Evolutionary conservation across 169 alveolate genomes (phyloP), one percentile per base, ranked within the genome.

Genomic region (Miamiensis avidus): DNA sequence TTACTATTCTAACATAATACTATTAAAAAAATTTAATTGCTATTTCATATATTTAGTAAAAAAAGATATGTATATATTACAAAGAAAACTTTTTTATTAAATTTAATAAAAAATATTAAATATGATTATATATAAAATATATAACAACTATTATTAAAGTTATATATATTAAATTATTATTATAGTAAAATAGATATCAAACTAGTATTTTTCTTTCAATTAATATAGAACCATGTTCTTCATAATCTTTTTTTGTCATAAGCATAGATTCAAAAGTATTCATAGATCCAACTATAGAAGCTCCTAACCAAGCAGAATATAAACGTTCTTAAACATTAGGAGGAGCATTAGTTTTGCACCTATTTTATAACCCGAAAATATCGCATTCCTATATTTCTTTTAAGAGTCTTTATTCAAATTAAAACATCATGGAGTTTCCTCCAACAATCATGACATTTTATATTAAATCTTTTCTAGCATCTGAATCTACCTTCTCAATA

Each of bases 161-260:
- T n/a, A n/a, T n/a, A n/a, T n/a, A n/a, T n/a, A n/a, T n/a, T n/a
- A n/a, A n/a, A n/a, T n/a, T n/a, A n/a, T n/a, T n/a, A n/a, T n/a
- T n/a, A n/a, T n/a, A n/a, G n/a, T n/a, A n/a, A n/a, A n/a, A n/a
- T n/a, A n/a, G n/a, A n/a, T 49, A 6, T 86, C 90, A 86, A 74
- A 72, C 81, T 32, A 86, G 64, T 64, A 86, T 82, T 84, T 91
- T 91, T 84, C 84, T 91, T 84, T 91, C 95, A 65, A 89, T 79
- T 27, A 91, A 83, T 29, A 86, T 86, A 64, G 95, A 74, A 0
- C 95, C 95, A 88, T 91, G 95, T 77, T 91, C 95, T 81, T 91
- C 95, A 88, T 91, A 91, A 76, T 91, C 95, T 84, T 85, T 88
- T 85, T 91, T 91, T 86, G 83, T 89, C 77, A 91, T 82, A 26